phyloP scores from a whole-genome alignment of 768 basidiomycete genomes.

The Russula brevipes region DNA sequence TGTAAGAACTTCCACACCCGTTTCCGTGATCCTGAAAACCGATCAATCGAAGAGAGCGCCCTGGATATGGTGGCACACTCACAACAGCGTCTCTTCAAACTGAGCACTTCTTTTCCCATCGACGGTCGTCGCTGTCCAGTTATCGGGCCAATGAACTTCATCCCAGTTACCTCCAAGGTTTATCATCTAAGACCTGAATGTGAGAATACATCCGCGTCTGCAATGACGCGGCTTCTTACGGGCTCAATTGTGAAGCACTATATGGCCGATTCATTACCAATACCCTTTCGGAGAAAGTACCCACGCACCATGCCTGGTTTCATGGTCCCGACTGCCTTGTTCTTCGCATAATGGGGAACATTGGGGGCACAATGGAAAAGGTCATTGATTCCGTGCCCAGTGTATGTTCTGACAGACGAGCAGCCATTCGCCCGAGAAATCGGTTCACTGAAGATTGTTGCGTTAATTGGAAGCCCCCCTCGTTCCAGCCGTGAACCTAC shows the following conservation, averaged over 20 bases:
- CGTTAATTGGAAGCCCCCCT: background rate
- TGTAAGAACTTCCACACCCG: slow-evolving; percentile 84
- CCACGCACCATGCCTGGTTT: slow-evolving; percentile 83
- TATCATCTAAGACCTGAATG: slow-evolving; percentile 63
- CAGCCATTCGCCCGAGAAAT: slow-evolving; percentile 79
- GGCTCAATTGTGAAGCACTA: slow-evolving; percentile 71
- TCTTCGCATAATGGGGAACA: slow-evolving; percentile 92
- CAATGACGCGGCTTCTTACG: slow-evolving; percentile 36
- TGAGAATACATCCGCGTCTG: slow-evolving; percentile 12
- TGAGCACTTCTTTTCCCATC: slow-evolving; percentile 93
- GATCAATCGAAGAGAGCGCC: slow-evolving; percentile 22
- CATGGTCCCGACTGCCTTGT: slow-evolving; percentile 90
- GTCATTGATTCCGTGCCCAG: slow-evolving; percentile 85
- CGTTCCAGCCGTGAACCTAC: slow-evolving; percentile 42
- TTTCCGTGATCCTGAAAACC: slow-evolving; percentile 73
- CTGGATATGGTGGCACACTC: slow-evolving; percentile 33
- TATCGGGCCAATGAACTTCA: slow-evolving; percentile 84
- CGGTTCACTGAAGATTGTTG: slow-evolving; percentile 55
- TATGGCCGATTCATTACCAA: slow-evolving; percentile 24
- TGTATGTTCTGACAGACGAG: slow-evolving; percentile 87
- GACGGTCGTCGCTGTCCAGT: slow-evolving; percentile 92
- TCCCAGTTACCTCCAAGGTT: slow-evolving; percentile 79
- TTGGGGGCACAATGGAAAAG: slow-evolving; percentile 84
- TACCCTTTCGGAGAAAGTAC: slow-evolving; percentile 25
- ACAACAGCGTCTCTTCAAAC: slow-evolving; percentile 97